Conservation (phyloP, 805 yeast species). For the Yamadazyma takamatsuzukensis region DNA sequence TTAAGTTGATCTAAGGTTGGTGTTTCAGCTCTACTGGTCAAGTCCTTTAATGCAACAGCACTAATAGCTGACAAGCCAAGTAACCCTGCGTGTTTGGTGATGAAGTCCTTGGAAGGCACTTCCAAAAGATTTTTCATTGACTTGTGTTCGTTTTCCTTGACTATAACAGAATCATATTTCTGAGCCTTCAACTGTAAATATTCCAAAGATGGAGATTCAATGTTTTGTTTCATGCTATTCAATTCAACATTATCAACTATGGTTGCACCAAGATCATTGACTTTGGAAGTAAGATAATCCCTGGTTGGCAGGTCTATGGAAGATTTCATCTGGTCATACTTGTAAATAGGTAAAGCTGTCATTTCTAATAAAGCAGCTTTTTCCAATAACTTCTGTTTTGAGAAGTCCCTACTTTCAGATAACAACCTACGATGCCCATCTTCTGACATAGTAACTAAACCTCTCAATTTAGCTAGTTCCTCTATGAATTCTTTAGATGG, state of each 20-base stretch:
- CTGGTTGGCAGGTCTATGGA: conserved; percentile 15
- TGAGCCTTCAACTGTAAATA: conserved; percentile 9
- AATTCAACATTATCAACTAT: conserved; percentile 4
- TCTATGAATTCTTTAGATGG: conserved; percentile 18
- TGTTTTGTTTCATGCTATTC: conserved; percentile 1
- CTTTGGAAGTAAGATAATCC: conserved; percentile 17
- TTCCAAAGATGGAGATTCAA: conserved; percentile 8
- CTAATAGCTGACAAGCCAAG: conserved; percentile 19
- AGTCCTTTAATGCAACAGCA: conserved; percentile 7
- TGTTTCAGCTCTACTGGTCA: conserved; percentile 12
- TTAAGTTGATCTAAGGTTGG: conserved; percentile 29
- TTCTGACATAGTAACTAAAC: conserved; percentile 7
- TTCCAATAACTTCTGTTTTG: conserved; percentile 12
- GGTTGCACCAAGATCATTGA: background rate
- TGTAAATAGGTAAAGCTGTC: conserved; percentile 14
- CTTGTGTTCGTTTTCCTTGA: conserved; percentile 3
- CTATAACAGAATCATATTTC: conserved; percentile 1
- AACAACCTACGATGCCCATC: conserved; percentile 7
- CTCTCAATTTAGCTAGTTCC: conserved; percentile 7
- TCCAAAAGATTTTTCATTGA: conserved; percentile 2
- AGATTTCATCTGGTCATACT: conserved; percentile 10
- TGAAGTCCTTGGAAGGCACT: conserved; percentile 22
- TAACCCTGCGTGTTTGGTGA: conserved; percentile 15
- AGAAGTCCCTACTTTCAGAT: conserved; percentile 8
- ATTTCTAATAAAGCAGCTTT: conserved; percentile 21